Base-by-base conservation (phyloP, 139 green algal species). In the Chlorella sp. region DNA sequence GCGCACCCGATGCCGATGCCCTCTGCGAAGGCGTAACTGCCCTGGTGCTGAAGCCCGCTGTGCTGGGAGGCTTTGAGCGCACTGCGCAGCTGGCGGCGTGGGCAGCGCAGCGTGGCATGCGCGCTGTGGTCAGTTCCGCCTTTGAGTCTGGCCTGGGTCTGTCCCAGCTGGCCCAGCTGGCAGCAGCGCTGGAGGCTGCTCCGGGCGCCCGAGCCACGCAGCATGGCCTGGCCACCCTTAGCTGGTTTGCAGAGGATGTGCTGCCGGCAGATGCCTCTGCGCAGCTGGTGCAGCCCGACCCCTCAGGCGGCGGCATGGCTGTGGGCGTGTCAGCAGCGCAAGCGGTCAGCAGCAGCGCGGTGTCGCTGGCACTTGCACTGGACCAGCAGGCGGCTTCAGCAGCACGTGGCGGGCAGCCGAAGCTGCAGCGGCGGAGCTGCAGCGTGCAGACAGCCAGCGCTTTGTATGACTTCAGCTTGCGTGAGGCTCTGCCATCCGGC, bases 111-210 rank as follows among this genome's bases (percentile, higher is more conserved):
- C 68, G 76, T 18, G 92, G 91, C 55, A 82, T 93, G 30, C 84
- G 87, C 73, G 86, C 86, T 3, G 89, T 98, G 21, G 83, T 98
- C 60, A 96, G 91, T 89, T 96, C 91, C 26, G 85, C 92, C 9
- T 98, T 98, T 85, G 96, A 98, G 88, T 93, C 82, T 69, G 86
- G 79, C 44, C 38, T 96, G 28, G 96, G 94, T 17, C 71, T 97
- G 0, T 84, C 88, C 3, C 67, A 87, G 20, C 87, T 96, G 47
- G 80, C 87, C 30, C 81, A 95, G 70, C 84, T 98, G 30, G 92
- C 95, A 12, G 79, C 86, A 39, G 87, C 88, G 21, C 57, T 95
- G 2, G 91, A 95, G 21, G 32, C 57, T 30, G 28, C 21, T 23
- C 17, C 28, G 18, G 81, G 26, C 34, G 34, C 9, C 4, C 30